phyloP scores from a whole-genome alignment of 129 eudicot genomes.

The Tagetes patula region DNA sequence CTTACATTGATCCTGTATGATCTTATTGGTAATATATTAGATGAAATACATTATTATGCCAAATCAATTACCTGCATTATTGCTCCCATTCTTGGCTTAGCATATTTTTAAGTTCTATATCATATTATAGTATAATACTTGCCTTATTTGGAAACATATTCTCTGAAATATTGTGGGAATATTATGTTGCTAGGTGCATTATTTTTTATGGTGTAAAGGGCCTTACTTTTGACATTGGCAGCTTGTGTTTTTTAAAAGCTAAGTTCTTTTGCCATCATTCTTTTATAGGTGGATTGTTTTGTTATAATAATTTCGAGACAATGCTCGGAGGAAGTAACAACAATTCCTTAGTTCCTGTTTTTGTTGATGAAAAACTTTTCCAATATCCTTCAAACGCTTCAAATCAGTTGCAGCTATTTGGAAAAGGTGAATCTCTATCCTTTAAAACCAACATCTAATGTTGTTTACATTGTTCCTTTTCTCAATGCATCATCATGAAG shows the following conservation, averaged over 20 bases:
- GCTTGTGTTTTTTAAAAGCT: constrained; percentile 30
- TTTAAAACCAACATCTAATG: background rate
- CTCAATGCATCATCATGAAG: background rate
- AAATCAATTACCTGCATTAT: constrained; percentile 19
- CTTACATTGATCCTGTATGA: background rate
- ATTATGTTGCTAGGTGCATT: constrained; percentile 30
- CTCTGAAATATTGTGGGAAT: constrained; percentile 33
- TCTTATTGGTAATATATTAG: constrained; percentile 4
- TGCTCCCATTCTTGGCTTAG: constrained; percentile 24
- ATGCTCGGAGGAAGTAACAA: constrained; percentile 76
- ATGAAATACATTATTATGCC: background rate
- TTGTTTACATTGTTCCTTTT: background rate
- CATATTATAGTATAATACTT: constrained; percentile 17
- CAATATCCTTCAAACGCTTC: constrained; percentile 55
- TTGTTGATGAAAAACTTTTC: constrained; percentile 51
- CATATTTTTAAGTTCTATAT: constrained; percentile 11
- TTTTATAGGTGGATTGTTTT: constrained; percentile 36
- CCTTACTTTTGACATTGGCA: constrained; percentile 28
- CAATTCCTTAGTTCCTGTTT: constrained; percentile 51
- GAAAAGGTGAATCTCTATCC: constrained; percentile 52
- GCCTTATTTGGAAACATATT: constrained; percentile 31
- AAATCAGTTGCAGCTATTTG: constrained; percentile 75
- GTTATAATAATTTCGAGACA: constrained; percentile 16
- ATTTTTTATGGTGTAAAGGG: constrained; percentile 26
- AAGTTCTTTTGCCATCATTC: constrained; percentile 21